Evolutionary conservation across 805 yeast genomes (phyloP).

Genomic region (Lipomyces starkeyi): DNA sequence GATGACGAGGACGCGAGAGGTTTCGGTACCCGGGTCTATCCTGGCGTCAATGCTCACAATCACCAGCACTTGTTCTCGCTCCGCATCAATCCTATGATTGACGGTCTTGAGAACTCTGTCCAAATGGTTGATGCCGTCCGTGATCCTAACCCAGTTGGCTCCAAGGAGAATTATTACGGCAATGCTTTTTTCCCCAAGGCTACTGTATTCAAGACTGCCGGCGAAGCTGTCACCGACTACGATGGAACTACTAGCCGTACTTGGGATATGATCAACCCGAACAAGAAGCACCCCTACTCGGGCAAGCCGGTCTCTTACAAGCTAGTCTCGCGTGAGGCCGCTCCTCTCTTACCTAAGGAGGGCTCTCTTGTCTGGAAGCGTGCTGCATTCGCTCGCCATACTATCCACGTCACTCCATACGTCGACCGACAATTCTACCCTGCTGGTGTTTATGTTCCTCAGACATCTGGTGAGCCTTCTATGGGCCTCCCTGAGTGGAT

Average conservation of each 20-base stretch:
- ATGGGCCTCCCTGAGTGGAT: slow-evolving; percentile 46
- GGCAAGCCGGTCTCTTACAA: slow-evolving; percentile 79
- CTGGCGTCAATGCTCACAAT: slow-evolving; percentile 81
- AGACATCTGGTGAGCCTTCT: slow-evolving; percentile 46
- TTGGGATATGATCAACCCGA: slow-evolving; percentile 81
- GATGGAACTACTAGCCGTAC: slow-evolving; percentile 70
- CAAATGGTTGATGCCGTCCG: slow-evolving; percentile 68
- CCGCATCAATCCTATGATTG: slow-evolving; percentile 80
- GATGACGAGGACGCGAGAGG: slow-evolving; percentile 72
- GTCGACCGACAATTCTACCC: slow-evolving; percentile 76
- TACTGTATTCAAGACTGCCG: slow-evolving; percentile 68
- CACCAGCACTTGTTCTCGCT: slow-evolving; percentile 84
- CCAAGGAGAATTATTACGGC: slow-evolving; percentile 75
- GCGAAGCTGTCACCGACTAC: slow-evolving; percentile 62
- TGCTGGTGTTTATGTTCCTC: slow-evolving; percentile 60
- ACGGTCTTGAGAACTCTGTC: slow-evolving; percentile 79
- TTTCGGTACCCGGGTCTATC: slow-evolving; percentile 82
- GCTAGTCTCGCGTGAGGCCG: slow-evolving; percentile 74
- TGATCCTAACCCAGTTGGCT: slow-evolving; percentile 65
- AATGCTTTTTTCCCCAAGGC: slow-evolving; percentile 73
- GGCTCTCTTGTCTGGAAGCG: slow-evolving; percentile 78
- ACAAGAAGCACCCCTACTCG: slow-evolving; percentile 66
- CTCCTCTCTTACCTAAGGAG: slow-evolving; percentile 73
- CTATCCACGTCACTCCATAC: slow-evolving; percentile 73
- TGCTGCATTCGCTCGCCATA: slow-evolving; percentile 78